Base-by-base conservation (phyloP, 2,329 filamentous ascomycete genomes). In the Aspergillus brasiliensis region DNA sequence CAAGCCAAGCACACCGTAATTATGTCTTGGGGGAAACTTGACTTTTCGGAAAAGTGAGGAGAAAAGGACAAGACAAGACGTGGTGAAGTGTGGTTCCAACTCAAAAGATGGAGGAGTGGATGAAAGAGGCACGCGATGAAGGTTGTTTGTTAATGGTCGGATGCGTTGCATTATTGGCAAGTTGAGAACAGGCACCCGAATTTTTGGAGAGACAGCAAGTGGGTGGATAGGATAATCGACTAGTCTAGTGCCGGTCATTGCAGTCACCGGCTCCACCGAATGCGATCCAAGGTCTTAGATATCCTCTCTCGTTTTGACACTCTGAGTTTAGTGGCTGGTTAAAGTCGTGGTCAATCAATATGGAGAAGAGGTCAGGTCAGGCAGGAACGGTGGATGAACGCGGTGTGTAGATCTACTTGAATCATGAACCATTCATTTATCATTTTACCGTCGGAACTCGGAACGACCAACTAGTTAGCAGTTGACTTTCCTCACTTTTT, bases 151-250 rank as follows among this genome's bases (percentile, higher is more conserved):
- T n/a, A n/a, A n/a, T n/a, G n/a, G n/a, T n/a, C n/a, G n/a, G n/a
- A n/a, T n/a, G n/a, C 2, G 31, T 34, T 34, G 40, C 11, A 21
- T 21, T 10, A 21, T 44, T 44, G 40, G 21, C 21, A 28, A 31
- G n/a, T 17, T 49, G 31, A 15, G 46, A 49, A 28, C 46, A 49
- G 46, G 46, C 46, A 49, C 46, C 46, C 46, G 46, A 49, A 49
- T 49, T 49, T 49, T 49, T 49, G 46, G 40, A 49, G 46, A 17
- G 46, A 27, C 25, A 27, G 25, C 6, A n/a, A n/a, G 28, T 31
- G 46, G 46, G 25, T 5, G 8, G 21, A 27, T 21, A 27, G 46
- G 46, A 44, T 44, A 44, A 44, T 21, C 11, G 23, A 28, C 46
- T 49, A 49, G 25, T 25, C 46, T 28, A 17, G 46, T 49, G 40